Percentiles rank a stretch among this genome's conserved stretches.
These are phyloP conservation scores for Citrus medica DNA, from an alignment of 345 rosid genomes.

Conservation along the genomic window DNA sequence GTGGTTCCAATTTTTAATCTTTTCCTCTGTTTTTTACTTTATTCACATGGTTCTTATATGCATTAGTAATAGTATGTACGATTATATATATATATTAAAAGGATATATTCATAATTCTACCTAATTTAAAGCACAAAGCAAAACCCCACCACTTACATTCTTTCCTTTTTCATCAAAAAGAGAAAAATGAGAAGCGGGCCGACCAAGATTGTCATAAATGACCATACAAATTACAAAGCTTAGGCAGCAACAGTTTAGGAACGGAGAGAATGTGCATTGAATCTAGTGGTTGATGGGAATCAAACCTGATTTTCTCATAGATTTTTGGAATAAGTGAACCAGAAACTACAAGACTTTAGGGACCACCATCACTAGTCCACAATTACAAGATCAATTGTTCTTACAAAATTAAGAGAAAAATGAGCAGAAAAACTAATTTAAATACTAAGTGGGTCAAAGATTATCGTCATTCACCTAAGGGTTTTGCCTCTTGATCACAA, in stretches of 20 bases:
- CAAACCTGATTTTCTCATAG: conserved; percentile 1
- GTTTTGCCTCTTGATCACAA: not conserved
- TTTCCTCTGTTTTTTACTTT: not conserved
- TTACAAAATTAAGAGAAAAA: not conserved
- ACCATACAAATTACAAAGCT: not conserved
- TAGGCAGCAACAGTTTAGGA: not conserved
- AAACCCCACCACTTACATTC: conserved; percentile 17
- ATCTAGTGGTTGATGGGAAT: conserved; percentile 8
- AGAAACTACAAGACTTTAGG: not conserved
- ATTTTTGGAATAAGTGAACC: not conserved
- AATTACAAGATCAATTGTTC: conserved; percentile 10
- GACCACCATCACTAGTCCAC: conserved; percentile 14
- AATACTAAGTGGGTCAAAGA: not conserved
- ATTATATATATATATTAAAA: not conserved
- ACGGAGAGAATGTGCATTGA: not conserved
- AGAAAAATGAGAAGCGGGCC: not conserved
- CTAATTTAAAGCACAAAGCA: conserved; percentile 5
- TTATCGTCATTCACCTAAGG: not conserved
- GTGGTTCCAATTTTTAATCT: not conserved
- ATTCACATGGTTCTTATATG: not conserved
- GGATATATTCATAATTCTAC: not conserved
- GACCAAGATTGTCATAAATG: not conserved
- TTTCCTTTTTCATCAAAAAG: not conserved
- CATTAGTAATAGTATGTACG: not conserved
- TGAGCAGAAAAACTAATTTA: not conserved